Conservation (phyloP, 257 asterid species). For the Salvia splendens region DNA sequence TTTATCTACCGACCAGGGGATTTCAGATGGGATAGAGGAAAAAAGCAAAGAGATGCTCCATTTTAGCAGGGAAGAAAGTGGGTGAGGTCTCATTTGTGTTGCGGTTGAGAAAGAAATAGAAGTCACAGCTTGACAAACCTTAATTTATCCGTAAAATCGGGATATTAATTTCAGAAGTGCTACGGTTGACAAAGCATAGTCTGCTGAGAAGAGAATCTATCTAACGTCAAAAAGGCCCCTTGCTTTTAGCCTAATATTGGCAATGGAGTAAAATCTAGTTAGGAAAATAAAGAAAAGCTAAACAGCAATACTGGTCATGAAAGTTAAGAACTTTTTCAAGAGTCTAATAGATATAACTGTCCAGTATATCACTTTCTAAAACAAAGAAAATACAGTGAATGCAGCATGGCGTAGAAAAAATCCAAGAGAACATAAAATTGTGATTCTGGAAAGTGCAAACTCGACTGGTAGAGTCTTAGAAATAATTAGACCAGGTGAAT, state of each 20-base stretch:
- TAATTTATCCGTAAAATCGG: background rate
- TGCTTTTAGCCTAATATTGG: too few relatives aligned
- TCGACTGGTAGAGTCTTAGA: background rate
- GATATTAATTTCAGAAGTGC: background rate
- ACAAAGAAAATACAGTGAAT: slow-evolving; percentile 2
- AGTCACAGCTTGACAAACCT: background rate
- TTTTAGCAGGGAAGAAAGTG: slow-evolving; percentile 3
- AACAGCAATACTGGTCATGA: background rate
- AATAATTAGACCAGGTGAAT: slow-evolving; percentile 8
- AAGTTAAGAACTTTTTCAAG: slow-evolving; percentile 8
- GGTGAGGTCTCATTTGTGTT: background rate
- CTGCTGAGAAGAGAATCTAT: too few relatives aligned
- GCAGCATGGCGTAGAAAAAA: background rate
- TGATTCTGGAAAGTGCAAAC: background rate
- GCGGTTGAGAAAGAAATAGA: slow-evolving; percentile 8
- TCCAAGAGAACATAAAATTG: background rate
- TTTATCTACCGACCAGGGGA: background rate
- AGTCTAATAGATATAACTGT: background rate
- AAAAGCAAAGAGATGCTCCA: background rate
- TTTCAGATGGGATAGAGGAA: background rate
- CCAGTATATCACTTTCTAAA: background rate
- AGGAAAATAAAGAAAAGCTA: background rate
- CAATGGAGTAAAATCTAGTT: background rate
- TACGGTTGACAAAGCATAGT: too few relatives aligned
- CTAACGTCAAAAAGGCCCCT: too few relatives aligned